A percentile compares a stretch with the other conserved stretches of the same genome.
phyloP scores from a whole-genome alignment of 1,284 basidiomycete species.

The Cryptococcus sp. region DNA sequence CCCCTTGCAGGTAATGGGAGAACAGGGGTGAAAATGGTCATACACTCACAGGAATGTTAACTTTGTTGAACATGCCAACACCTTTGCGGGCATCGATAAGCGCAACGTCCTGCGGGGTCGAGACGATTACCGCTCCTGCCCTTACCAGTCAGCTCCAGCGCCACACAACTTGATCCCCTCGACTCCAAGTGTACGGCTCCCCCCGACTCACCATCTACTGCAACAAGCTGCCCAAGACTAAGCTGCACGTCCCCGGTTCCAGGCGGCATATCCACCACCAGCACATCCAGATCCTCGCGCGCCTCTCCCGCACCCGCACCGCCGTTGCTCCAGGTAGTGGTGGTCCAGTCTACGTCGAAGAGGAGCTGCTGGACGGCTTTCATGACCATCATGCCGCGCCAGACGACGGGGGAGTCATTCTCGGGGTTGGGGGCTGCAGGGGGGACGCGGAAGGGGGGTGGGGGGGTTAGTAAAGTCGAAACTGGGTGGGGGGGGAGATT shows the following conservation, averaged over 20 bases:
- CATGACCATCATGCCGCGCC: conserved; percentile 98
- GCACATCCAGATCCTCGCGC: conserved; percentile 62
- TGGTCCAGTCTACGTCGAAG: conserved; percentile 91
- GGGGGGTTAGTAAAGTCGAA: neutral
- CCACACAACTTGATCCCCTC: neutral
- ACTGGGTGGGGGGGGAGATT: neutral
- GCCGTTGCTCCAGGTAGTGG: conserved; percentile 11
- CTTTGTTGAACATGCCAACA: conserved; percentile 87
- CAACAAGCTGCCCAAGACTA: conserved; percentile 84
- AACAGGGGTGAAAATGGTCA: neutral
- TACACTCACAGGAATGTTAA: conserved; percentile 70
- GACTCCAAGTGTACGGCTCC: neutral
- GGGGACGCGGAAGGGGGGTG: neutral
- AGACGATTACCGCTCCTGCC: conserved; percentile 82
- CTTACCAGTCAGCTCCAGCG: too few relatives aligned
- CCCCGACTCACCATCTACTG: conserved; percentile 66
- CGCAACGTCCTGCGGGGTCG: conserved; percentile 93
- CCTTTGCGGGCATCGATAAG: conserved; percentile 90
- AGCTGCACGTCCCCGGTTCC: conserved; percentile 96
- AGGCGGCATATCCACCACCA: conserved; percentile 96
- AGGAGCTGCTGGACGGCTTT: conserved; percentile 96
- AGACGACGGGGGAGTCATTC: conserved; percentile 77
- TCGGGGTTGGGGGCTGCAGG: conserved; percentile 46
- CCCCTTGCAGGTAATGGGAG: neutral
- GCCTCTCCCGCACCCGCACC: conserved; percentile 22